Conservation (phyloP, 371 early-diverging fungal species). For the Umbelopsis sp. region DNA sequence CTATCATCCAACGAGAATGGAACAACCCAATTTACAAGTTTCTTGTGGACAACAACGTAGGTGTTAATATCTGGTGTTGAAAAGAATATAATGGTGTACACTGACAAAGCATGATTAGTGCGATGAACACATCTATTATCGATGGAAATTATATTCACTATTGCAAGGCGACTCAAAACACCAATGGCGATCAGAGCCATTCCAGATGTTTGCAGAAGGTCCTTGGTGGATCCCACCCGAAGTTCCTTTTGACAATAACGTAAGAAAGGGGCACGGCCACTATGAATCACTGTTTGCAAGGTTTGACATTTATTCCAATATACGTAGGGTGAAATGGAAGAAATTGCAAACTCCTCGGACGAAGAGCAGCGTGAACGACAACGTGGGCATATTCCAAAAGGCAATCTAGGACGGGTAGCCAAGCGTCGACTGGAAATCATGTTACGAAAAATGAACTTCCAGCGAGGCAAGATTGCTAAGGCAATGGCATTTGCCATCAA, state of each 20-base stretch:
- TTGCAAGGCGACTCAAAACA: constrained; percentile 80
- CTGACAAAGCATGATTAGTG: constrained; percentile 40
- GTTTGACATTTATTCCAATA: not conserved
- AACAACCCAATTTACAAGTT: constrained; percentile 74
- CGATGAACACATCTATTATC: constrained; percentile 86
- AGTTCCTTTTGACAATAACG: constrained; percentile 72
- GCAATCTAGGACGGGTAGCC: constrained; percentile 63
- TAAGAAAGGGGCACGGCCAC: constrained; percentile 23
- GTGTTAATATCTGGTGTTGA: constrained; percentile 6
- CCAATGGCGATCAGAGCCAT: constrained; percentile 80
- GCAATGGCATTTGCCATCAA: constrained; percentile 90
- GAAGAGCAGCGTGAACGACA: constrained; percentile 57
- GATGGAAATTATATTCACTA: constrained; percentile 92
- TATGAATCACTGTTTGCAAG: not conserved
- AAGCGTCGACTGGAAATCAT: constrained; percentile 61
- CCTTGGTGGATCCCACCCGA: constrained; percentile 89
- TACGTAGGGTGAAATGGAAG: constrained; percentile 36
- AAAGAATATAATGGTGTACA: not conserved
- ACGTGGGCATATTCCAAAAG: constrained; percentile 52
- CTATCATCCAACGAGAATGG: constrained; percentile 70
- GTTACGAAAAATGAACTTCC: constrained; percentile 57
- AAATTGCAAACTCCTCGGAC: constrained; percentile 47
- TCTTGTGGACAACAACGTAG: constrained; percentile 72
- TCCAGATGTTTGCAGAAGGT: constrained; percentile 87
- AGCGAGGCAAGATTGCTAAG: constrained; percentile 73